A percentile compares a stretch with the other conserved stretches of the same genome.
These are phyloP conservation scores for Yamadazyma oceani DNA, from an alignment of 1,139 yeast genomes.

Conservation along the genomic window DNA sequence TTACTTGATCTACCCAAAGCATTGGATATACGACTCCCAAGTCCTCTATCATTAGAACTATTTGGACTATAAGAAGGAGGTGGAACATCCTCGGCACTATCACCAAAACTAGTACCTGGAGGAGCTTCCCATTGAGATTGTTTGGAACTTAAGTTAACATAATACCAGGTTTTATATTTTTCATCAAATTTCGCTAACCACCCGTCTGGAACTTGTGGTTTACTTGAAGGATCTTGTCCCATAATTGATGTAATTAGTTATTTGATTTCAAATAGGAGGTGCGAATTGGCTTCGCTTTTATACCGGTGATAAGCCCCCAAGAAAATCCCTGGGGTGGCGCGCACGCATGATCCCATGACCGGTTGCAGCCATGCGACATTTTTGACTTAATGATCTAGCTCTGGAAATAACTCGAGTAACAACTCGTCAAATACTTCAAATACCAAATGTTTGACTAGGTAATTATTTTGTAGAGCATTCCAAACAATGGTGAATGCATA, in stretches of 20 bases:
- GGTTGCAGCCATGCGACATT: not conserved
- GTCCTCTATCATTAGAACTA: not conserved
- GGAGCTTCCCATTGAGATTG: constrained; percentile 94
- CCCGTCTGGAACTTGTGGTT: constrained; percentile 58
- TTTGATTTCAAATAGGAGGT: not conserved
- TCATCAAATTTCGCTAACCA: constrained; percentile 89
- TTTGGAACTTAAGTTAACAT: constrained; percentile 70
- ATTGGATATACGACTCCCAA: constrained; percentile 1
- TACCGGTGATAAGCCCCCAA: constrained; percentile 1
- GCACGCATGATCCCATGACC: not conserved
- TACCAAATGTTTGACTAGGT: constrained; percentile 63
- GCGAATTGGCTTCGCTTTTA: not conserved
- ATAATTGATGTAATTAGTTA: no score
- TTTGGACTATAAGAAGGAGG: constrained; percentile 38
- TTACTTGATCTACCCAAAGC: constrained; percentile 4
- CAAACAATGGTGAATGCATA: constrained; percentile 63
- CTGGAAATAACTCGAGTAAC: constrained; percentile 29
- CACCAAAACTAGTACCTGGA: constrained; percentile 49
- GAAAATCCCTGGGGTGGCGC: not conserved
- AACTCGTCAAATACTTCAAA: constrained; percentile 47
- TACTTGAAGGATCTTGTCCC: constrained; percentile 9
- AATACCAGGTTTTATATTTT: constrained; percentile 74
- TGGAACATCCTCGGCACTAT: constrained; percentile 28
- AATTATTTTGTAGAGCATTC: constrained; percentile 72
- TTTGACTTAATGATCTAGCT: constrained; percentile 8